Percentiles rank a stretch among this genome's conserved stretches.
These are phyloP conservation scores for Pachysandra terminalis DNA, from an alignment of 164 flowering plant species.

Conservation along the genomic window DNA sequence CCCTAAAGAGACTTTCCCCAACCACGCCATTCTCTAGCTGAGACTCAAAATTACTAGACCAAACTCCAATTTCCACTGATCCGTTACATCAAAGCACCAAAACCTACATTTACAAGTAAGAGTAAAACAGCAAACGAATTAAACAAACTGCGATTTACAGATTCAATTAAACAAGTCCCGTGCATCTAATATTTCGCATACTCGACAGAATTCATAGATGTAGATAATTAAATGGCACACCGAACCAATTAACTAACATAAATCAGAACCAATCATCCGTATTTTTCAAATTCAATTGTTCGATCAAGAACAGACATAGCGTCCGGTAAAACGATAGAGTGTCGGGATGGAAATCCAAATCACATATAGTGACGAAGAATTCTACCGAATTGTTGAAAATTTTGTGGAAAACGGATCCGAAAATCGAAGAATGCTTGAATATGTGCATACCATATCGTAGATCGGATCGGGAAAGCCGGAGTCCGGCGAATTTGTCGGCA, in stretches of 20 bases:
- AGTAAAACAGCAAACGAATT: neutral
- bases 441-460: neutral
- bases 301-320: neutral
- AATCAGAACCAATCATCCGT: neutral
- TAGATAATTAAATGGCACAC: neutral
- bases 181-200: neutral
- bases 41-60: slow-evolving; percentile 10
- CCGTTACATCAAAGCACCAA: slow-evolving; percentile 16
- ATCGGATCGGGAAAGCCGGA: neutral
- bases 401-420: too few relatives aligned
- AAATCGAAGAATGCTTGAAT: too few relatives aligned
- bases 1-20: slow-evolving; percentile 85
- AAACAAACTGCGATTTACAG: neutral
- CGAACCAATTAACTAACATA: too few relatives aligned
- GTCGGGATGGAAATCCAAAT: neutral
- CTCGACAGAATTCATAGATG: neutral
- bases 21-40: slow-evolving; percentile 77
- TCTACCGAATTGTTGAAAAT: neutral
- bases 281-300: neutral
- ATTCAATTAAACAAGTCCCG: neutral
- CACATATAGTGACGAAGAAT: neutral
- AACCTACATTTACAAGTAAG: slow-evolving; percentile 14
- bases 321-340: neutral
- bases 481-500: neutral
- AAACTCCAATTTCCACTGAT: slow-evolving; percentile 14